Evolutionary conservation across 768 basidiomycete genomes (phyloP).

Genomic region (Xerocomellus dryophilus): DNA sequence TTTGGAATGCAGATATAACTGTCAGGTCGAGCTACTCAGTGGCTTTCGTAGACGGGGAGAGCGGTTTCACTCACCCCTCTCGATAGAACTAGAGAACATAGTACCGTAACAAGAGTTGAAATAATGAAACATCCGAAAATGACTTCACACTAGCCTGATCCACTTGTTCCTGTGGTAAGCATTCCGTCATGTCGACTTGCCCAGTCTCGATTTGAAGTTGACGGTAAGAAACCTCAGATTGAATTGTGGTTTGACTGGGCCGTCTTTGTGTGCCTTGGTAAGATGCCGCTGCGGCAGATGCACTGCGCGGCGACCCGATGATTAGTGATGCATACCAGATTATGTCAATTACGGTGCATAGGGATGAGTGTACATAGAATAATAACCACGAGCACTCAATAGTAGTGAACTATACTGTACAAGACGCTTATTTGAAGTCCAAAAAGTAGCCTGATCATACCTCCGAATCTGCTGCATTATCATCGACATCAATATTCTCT

Average conservation of each 20-base stretch:
- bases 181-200: constrained; percentile 30
- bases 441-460: constrained; percentile 12
- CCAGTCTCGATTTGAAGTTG: not conserved
- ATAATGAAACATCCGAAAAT: not conserved
- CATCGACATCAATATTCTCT: constrained; percentile 44
- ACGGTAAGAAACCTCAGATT: not conserved
- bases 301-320: not conserved
- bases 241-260: too few relatives aligned
- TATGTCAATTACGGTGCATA: constrained; percentile 5
- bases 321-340: not conserved
- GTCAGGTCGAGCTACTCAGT: not conserved
- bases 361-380: constrained; percentile 12
- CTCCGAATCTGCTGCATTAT: constrained; percentile 27
- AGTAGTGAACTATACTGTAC: constrained; percentile 5
- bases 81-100: constrained; percentile 45
- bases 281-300: too few relatives aligned
- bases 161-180: constrained; percentile 55
- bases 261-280: too few relatives aligned
- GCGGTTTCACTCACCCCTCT: constrained; percentile 46
- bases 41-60: not conserved
- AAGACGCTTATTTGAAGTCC: not conserved
- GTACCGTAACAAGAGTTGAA: not conserved
- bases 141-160: constrained; percentile 43
- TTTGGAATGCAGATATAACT: constrained; percentile 78
- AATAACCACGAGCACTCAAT: not conserved